Evolutionary conservation across 345 rosid genomes (phyloP).

Genomic region (Capsella bursapastoris): DNA sequence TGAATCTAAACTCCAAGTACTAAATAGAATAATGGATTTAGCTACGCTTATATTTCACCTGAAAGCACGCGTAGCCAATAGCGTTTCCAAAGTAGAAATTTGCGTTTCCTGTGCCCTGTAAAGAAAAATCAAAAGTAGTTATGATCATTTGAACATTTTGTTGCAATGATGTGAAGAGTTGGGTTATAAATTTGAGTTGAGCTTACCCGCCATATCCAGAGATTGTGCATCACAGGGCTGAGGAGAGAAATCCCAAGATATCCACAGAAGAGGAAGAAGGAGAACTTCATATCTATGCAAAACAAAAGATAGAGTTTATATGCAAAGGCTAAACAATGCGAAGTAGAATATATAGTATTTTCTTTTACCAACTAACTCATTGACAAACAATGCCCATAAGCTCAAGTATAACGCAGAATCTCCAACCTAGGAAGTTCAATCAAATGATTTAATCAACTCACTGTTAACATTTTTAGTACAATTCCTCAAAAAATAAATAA

Average conservation of each 20-base stretch:
- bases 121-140: slow-evolving; percentile 27
- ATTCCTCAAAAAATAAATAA: not conserved
- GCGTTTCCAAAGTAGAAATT: slow-evolving; percentile 97
- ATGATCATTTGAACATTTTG: slow-evolving; percentile 15
- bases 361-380: slow-evolving; percentile 77
- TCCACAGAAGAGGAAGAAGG: slow-evolving; percentile 91
- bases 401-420: slow-evolving; percentile 89
- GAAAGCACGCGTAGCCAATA: slow-evolving; percentile 88
- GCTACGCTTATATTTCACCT: slow-evolving; percentile 52
- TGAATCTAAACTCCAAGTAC: not conserved
- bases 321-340: slow-evolving; percentile 15
- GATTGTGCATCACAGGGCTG: slow-evolving; percentile 97
- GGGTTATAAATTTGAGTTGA: slow-evolving; percentile 11
- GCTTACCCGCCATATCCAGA: slow-evolving; percentile 98
- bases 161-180: slow-evolving; percentile 10
- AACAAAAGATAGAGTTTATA: slow-evolving; percentile 36
- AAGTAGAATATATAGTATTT: slow-evolving; percentile 20
- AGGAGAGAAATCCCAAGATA: slow-evolving; percentile 89
- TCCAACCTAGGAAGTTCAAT: slow-evolving; percentile 62
- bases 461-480: not conserved
- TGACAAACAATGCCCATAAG: slow-evolving; percentile 77
- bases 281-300: slow-evolving; percentile 77
- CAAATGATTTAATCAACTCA: not conserved
- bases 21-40: not conserved
- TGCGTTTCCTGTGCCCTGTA: slow-evolving; percentile 96